A percentile compares a stretch with the other conserved stretches of the same genome.
These are phyloP conservation scores for Penicillium diatomitis DNA, from an alignment of 495 filamentous ascomycete genomes.

Conservation along the genomic window DNA sequence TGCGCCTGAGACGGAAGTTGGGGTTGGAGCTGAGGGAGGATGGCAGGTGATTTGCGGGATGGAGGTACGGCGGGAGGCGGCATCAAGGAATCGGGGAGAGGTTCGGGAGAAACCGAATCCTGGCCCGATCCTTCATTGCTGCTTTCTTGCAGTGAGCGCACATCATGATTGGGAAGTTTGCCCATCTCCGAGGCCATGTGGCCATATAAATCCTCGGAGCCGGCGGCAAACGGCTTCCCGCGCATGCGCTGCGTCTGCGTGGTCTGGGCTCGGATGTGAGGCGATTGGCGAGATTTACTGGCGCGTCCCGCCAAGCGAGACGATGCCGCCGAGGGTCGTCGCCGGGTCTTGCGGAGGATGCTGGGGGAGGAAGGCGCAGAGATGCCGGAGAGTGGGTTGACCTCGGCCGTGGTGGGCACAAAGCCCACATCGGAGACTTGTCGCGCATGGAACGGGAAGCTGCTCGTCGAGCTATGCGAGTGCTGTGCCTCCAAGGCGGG, in stretches of 20 bases:
- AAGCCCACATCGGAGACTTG: constrained; percentile 34
- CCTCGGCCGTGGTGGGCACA: constrained; percentile 39
- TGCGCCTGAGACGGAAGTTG: too few species aligned
- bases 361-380: constrained; percentile 25
- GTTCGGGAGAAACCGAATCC: constrained; percentile 64
- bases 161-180: constrained; percentile 21
- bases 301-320: constrained; percentile 28
- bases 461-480: constrained; percentile 28
- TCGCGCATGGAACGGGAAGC: constrained; percentile 24
- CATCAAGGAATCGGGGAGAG: constrained; percentile 60
- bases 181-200: constrained; percentile 25
- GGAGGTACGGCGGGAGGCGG: constrained; percentile 55
- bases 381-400: constrained; percentile 29
- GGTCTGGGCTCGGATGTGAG: constrained; percentile 68
- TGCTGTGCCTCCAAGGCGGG: constrained; percentile 82
- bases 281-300: constrained; percentile 65
- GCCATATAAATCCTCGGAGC: constrained; percentile 41
- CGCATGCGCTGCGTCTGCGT: constrained; percentile 33
- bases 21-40: constrained; percentile 25
- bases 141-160: constrained; percentile 31
- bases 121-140: constrained; percentile 54
- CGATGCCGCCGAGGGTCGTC: constrained; percentile 29
- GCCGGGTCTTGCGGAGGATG: constrained; percentile 26
- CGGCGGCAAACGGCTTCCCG: constrained; percentile 47
- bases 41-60: constrained; percentile 44